Evolutionary conservation across 345 rosid species (phyloP).

Genomic region (Pistacia integerrima): DNA sequence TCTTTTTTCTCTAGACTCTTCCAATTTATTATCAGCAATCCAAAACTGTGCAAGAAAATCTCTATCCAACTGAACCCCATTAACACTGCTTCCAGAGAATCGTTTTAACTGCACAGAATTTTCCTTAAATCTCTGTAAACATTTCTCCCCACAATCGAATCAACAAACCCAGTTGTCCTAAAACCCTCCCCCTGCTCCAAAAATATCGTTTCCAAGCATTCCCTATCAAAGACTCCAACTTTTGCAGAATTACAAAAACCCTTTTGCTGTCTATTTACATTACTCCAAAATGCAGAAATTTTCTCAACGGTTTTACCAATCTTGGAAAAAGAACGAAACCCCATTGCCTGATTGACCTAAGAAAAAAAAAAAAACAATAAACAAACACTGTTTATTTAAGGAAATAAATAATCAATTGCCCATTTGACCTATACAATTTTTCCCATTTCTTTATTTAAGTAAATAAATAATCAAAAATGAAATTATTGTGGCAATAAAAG

Average conservation of each 20-base stretch:
- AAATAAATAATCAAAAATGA: too few relatives aligned
- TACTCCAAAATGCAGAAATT: neutral
- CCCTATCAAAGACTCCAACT: conserved; percentile 6
- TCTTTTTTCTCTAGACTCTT: conserved; percentile 35
- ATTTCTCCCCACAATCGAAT: conserved; percentile 7
- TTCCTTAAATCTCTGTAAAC: neutral
- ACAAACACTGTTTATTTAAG: too few relatives aligned
- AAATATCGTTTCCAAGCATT: neutral
- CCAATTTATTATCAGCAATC: conserved; percentile 56
- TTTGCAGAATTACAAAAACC: neutral
- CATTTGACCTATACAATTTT: too few relatives aligned
- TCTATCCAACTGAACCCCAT: conserved; percentile 44
- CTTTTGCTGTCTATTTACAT: conserved; percentile 3
- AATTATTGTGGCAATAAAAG: too few relatives aligned
- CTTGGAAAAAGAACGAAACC: neutral
- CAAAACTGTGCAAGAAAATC: conserved; percentile 62
- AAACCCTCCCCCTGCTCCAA: neutral
- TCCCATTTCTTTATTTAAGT: too few relatives aligned
- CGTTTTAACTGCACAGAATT: conserved; percentile 13
- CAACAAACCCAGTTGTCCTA: conserved; percentile 1
- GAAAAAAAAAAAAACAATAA: neutral
- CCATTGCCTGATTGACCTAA: conserved; percentile 8
- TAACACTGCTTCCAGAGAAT: conserved; percentile 23
- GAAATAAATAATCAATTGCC: too few relatives aligned
- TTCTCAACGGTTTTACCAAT: neutral